phyloP scores from a whole-genome alignment of 2,329 filamentous ascomycete genomes.

The Neophaeococcomyces mojaviensis region DNA sequence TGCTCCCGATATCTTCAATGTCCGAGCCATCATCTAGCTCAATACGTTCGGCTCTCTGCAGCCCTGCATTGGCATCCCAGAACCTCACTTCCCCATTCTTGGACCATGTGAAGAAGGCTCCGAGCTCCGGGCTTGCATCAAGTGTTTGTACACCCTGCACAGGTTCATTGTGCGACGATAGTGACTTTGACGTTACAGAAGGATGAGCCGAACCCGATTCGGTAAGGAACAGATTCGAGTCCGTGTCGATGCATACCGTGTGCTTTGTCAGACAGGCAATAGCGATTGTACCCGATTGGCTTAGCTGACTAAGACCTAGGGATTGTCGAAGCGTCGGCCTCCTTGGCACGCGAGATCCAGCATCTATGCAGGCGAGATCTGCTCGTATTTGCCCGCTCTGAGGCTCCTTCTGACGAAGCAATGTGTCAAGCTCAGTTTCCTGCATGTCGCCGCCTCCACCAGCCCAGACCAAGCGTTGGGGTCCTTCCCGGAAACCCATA shows the following conservation, averaged over 20 bases:
- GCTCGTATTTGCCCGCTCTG: not conserved
- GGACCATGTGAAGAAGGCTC: slow-evolving; percentile 86
- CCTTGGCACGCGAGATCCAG: not conserved
- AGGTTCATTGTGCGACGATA: slow-evolving; percentile 51
- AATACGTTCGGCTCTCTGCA: slow-evolving; percentile 57
- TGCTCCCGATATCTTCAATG: slow-evolving; percentile 41
- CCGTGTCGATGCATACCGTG: slow-evolving; percentile 67
- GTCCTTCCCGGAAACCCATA: not conserved
- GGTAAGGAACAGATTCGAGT: slow-evolving; percentile 64
- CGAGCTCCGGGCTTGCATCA: slow-evolving; percentile 49
- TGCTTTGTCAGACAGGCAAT: slow-evolving; percentile 62
- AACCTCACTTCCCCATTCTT: slow-evolving; percentile 70
- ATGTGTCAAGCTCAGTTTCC: slow-evolving; percentile 2
- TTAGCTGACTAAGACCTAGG: slow-evolving; percentile 14
- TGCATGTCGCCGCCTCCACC: slow-evolving; percentile 6
- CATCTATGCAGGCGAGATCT: not conserved
- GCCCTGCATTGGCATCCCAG: slow-evolving; percentile 69
- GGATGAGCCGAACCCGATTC: slow-evolving; percentile 24
- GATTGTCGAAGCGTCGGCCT: slow-evolving; percentile 18
- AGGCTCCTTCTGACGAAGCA: not conserved
- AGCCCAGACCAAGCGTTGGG: slow-evolving; percentile 7
- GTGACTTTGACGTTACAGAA: slow-evolving; percentile 23
- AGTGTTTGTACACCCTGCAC: slow-evolving; percentile 66
- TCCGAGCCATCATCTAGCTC: slow-evolving; percentile 56
- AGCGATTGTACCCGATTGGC: slow-evolving; percentile 46